These are phyloP conservation scores for Vanrija sp. DNA, from an alignment of 1,284 basidiomycete species.

Conservation along the genomic window DNA sequence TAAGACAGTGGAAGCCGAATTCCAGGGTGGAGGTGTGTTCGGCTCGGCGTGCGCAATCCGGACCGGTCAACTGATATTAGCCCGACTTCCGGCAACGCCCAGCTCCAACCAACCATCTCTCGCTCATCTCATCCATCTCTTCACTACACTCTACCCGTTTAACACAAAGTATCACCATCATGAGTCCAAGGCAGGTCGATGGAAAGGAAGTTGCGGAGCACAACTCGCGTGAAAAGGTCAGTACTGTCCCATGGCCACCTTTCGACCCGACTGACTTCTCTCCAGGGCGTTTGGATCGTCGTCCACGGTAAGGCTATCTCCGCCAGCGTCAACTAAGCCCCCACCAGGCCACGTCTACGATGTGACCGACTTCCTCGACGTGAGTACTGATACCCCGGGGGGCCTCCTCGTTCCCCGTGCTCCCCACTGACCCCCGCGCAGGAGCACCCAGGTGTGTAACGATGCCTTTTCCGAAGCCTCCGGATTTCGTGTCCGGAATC, in stretches of 20 bases:
- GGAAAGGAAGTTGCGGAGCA: constrained; percentile 47
- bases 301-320: constrained; percentile 62
- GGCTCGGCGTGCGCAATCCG: no score
- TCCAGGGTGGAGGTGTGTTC: no score
- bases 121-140: background rate
- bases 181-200: constrained; percentile 37
- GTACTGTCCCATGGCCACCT: background rate
- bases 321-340: constrained; percentile 4
- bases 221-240: constrained; percentile 43
- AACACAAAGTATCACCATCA: constrained; percentile 5
- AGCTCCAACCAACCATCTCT: background rate
- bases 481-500: no score
- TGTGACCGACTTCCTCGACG: constrained; percentile 66
- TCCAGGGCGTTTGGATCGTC: constrained; percentile 78
- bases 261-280: constrained; percentile 4
- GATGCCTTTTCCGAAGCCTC: background rate
- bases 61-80: no score
- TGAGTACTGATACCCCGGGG: constrained; percentile 48
- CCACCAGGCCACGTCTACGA: constrained; percentile 63
- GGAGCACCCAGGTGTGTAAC: constrained; percentile 62
- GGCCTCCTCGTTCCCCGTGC: background rate
- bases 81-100: no score
- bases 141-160: background rate
- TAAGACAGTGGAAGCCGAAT: no score
- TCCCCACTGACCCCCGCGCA: constrained; percentile 10